Conservation (phyloP, 2,329 filamentous ascomycete genomes). For the Aureobasidium sp. region DNA sequence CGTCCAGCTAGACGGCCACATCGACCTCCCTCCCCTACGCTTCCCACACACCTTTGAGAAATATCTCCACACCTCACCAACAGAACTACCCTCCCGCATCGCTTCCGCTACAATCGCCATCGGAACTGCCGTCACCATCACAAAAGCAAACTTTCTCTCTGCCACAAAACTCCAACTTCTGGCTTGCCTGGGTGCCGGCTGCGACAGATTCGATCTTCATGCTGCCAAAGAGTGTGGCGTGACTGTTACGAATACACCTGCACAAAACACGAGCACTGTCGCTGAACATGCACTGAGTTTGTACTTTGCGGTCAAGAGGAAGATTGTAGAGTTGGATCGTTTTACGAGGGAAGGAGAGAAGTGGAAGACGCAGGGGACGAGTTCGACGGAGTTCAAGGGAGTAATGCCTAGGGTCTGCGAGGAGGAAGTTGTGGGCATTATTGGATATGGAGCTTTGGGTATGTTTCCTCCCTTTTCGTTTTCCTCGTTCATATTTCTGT, state of each 20-base stretch:
- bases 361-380: slow-evolving; percentile 36
- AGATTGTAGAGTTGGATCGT: slow-evolving; percentile 33
- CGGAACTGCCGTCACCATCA: slow-evolving; percentile 35
- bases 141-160: slow-evolving; percentile 32
- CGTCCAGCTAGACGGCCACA: slow-evolving; percentile 42
- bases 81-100: slow-evolving; percentile 36
- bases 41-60: slow-evolving; percentile 38
- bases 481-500: slow-evolving; percentile 14
- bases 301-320: slow-evolving; percentile 42
- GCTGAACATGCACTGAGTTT: slow-evolving; percentile 46
- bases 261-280: slow-evolving; percentile 39
- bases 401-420: slow-evolving; percentile 38
- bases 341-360: slow-evolving; percentile 30
- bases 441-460: slow-evolving; percentile 46
- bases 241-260: slow-evolving; percentile 40
- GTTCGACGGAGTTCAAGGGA: slow-evolving; percentile 28
- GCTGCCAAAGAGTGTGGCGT: slow-evolving; percentile 39
- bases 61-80: slow-evolving; percentile 29
- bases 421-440: slow-evolving; percentile 44
- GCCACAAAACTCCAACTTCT: slow-evolving; percentile 40
- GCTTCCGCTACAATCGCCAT: slow-evolving; percentile 43
- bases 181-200: slow-evolving; percentile 41
- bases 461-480: slow-evolving; percentile 13
- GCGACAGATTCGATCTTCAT: slow-evolving; percentile 41
- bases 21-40: slow-evolving; percentile 34